Conservation (phyloP, 495 filamentous ascomycete genomes). For the Umbilicaria muhlenbergii region DNA sequence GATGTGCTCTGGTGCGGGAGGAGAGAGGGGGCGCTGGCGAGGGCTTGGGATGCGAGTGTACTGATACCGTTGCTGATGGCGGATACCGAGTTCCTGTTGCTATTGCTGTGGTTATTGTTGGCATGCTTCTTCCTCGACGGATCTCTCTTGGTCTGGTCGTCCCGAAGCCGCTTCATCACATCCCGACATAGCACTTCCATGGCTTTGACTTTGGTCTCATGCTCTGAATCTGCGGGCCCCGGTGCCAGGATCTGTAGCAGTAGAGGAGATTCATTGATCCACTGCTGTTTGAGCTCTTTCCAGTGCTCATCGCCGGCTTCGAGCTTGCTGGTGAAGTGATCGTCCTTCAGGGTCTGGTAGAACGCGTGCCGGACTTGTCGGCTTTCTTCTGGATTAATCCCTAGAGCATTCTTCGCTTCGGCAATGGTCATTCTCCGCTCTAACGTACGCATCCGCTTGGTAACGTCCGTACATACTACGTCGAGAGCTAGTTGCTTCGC, state of each 20-base stretch:
- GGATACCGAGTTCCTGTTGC: background rate
- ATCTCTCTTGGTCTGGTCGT: constrained; percentile 47
- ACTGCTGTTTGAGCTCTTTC: constrained; percentile 50
- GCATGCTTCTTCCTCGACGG: constrained; percentile 29
- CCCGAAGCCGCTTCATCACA: constrained; percentile 57
- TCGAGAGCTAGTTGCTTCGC: constrained; percentile 53
- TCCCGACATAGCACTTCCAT: constrained; percentile 56
- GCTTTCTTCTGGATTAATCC: constrained; percentile 55
- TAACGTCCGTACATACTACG: constrained; percentile 67
- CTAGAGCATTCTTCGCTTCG: constrained; percentile 57
- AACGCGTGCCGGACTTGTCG: constrained; percentile 49
- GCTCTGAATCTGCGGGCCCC: constrained; percentile 36
- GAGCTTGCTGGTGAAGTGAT: constrained; percentile 58
- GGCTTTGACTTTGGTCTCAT: constrained; percentile 44
- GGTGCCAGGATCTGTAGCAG: constrained; percentile 40
- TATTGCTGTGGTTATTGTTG: background rate
- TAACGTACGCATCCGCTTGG: constrained; percentile 56
- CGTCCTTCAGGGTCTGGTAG: constrained; percentile 47
- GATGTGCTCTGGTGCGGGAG: constrained; percentile 6
- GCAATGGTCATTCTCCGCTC: constrained; percentile 49
- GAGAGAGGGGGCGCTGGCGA: constrained; percentile 29
- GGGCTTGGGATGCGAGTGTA: constrained; percentile 34
- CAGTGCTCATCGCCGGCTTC: constrained; percentile 59
- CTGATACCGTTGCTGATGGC: constrained; percentile 28
- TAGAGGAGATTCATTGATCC: constrained; percentile 43